These are phyloP conservation scores for Leishmania lainsoni DNA, from an alignment of 208 protist species.

Conservation along the genomic window DNA sequence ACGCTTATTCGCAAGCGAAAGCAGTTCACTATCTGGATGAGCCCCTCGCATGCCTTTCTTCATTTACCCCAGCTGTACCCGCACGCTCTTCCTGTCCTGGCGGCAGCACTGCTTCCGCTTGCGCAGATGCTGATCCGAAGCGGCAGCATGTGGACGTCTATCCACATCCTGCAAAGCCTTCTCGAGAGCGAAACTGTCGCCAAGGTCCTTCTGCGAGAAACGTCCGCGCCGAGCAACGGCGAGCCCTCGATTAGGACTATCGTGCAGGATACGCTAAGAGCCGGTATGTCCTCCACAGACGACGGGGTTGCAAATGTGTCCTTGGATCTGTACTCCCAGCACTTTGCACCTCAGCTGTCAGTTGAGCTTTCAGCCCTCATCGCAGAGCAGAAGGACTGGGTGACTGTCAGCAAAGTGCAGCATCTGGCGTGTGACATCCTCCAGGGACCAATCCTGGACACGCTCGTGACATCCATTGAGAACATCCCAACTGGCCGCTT, in stretches of 20 bases:
- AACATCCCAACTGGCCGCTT: constrained; percentile 18
- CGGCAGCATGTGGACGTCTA: not conserved
- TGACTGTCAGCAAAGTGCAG: constrained; percentile 4
- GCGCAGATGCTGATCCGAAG: not conserved
- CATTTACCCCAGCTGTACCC: constrained; percentile 1
- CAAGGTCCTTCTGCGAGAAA: not conserved
- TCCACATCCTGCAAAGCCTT: not conserved
- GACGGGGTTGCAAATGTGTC: not conserved
- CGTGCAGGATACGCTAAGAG: not conserved
- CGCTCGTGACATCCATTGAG: not conserved
- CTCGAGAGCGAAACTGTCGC: not conserved
- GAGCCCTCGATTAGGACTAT: not conserved
- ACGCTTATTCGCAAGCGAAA: constrained; percentile 11
- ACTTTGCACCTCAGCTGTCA: constrained; percentile 6
- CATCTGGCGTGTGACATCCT: constrained; percentile 11
- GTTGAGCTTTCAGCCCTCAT: constrained; percentile 3
- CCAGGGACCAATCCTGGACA: constrained; percentile 19
- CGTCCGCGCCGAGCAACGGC: not conserved
- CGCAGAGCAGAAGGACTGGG: constrained; percentile 17
- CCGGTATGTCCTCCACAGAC: not conserved
- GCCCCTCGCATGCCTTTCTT: not conserved
- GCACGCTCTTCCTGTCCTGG: not conserved
- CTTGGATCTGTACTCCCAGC: not conserved
- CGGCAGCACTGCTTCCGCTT: not conserved
- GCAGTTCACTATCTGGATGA: not conserved